Evolutionary conservation across 345 rosid species (phyloP).

Genomic region (Limnanthes douglasii): DNA sequence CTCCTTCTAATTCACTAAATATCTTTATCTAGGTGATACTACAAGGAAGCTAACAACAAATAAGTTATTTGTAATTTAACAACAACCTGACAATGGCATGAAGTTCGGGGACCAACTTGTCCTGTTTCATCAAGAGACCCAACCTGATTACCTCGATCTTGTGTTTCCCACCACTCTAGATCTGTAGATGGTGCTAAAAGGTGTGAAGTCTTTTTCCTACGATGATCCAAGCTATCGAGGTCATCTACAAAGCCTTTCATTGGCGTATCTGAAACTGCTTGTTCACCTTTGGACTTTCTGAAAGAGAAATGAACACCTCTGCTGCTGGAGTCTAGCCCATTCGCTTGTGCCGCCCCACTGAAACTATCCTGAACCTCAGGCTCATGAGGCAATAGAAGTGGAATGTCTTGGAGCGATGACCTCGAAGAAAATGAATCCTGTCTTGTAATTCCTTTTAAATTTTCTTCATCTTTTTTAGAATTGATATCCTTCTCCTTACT

Average conservation of each 20-base stretch:
- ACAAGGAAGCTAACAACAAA: no score
- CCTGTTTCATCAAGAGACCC: conserved; percentile 45
- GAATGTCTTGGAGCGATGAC: conserved; percentile 80
- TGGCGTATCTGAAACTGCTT: conserved; percentile 41
- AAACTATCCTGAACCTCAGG: conserved; percentile 36
- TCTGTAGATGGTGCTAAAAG: conserved; percentile 21
- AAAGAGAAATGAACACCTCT: conserved; percentile 42
- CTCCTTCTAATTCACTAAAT: no score
- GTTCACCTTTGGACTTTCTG: conserved; percentile 43
- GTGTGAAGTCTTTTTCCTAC: conserved; percentile 14
- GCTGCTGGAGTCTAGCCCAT: conserved; percentile 18
- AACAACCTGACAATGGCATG: conserved; percentile 95
- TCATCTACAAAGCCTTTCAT: conserved; percentile 91
- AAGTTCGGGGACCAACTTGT: conserved; percentile 80
- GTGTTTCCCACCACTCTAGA: conserved; percentile 89
- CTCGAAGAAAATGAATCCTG: conserved; percentile 66
- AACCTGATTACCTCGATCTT: conserved; percentile 59
- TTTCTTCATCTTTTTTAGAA: conserved; percentile 26
- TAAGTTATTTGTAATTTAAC: no score
- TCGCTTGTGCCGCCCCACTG: conserved; percentile 21
- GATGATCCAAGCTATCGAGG: conserved; percentile 20
- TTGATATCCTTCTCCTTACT: conserved; percentile 32
- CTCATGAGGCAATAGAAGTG: conserved; percentile 86
- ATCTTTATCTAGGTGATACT: no score
- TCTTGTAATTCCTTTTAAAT: conserved; percentile 28